phyloP scores from a whole-genome alignment of 768 basidiomycete genomes.

The Leccinellum luteum region DNA sequence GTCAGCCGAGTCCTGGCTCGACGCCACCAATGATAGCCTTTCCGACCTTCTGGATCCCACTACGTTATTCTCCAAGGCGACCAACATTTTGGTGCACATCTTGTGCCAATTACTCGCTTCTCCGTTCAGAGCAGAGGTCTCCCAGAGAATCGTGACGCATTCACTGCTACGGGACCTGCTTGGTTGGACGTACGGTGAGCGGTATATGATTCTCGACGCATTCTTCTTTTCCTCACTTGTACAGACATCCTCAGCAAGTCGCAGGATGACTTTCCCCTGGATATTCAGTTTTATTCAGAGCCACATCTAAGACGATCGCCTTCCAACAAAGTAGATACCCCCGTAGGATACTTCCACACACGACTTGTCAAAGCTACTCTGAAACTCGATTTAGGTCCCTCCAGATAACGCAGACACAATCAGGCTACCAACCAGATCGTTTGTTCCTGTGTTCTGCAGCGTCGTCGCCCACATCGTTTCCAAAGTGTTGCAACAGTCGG shows the following conservation, averaged over 20 bases:
- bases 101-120: slow-evolving; percentile 35
- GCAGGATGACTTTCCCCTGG: slow-evolving; percentile 36
- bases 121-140: slow-evolving; percentile 18
- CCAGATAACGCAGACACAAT: slow-evolving; percentile 35
- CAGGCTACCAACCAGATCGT: slow-evolving; percentile 36
- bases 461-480: slow-evolving; percentile 45
- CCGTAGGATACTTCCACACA: slow-evolving; percentile 25
- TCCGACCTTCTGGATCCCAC: slow-evolving; percentile 45
- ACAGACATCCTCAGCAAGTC: slow-evolving; percentile 36
- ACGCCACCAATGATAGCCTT: slow-evolving; percentile 38
- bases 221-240: slow-evolving; percentile 8
- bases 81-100: slow-evolving; percentile 42
- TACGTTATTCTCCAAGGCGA: slow-evolving; percentile 46
- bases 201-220: neutral
- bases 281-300: slow-evolving; percentile 40
- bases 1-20: slow-evolving; percentile 59
- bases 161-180: slow-evolving; percentile 22
- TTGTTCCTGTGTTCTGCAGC: slow-evolving; percentile 46
- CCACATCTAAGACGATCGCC: slow-evolving; percentile 35
- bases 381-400: slow-evolving; percentile 30
- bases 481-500: slow-evolving; percentile 39
- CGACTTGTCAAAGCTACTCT: slow-evolving; percentile 8
- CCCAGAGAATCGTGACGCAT: slow-evolving; percentile 20
- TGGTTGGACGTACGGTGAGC: slow-evolving; percentile 11
- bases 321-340: slow-evolving; percentile 31